A percentile compares a stretch with the other conserved stretches of the same genome.
phyloP scores from a whole-genome alignment of 192 early-diverging fungal genomes.

The Cetraspora pellucida region DNA sequence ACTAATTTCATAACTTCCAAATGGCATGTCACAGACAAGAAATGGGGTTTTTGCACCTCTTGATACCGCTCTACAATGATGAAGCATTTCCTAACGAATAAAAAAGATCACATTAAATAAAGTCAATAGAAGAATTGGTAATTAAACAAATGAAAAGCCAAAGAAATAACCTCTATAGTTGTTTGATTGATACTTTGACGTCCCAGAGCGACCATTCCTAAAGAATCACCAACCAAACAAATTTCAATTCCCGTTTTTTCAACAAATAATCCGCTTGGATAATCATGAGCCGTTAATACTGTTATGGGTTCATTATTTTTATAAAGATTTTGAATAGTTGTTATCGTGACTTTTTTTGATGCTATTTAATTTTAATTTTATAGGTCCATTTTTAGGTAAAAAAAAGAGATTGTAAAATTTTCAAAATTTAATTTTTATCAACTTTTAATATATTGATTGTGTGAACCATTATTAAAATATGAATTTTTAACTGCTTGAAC shows the following conservation, averaged over 20 bases:
- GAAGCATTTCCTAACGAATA: slow-evolving; percentile 87
- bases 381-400: no score
- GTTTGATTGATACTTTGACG: slow-evolving; percentile 82
- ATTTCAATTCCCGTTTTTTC: slow-evolving; percentile 87
- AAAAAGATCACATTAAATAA: background rate
- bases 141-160: slow-evolving; percentile 2
- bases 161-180: slow-evolving; percentile 76
- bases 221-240: slow-evolving; percentile 90
- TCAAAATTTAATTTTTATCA: no score
- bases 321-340: slow-evolving; percentile 78
- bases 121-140: background rate
- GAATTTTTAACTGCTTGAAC: no score
- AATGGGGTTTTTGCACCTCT: slow-evolving; percentile 79
- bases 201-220: slow-evolving; percentile 97
- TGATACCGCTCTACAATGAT: slow-evolving; percentile 89
- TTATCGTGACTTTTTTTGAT: slow-evolving; percentile 77
- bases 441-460: no score
- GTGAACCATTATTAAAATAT: no score
- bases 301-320: slow-evolving; percentile 75
- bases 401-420: no score
- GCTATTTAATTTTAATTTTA: no score
- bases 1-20: slow-evolving; percentile 86
- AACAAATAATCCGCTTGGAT: slow-evolving; percentile 82
- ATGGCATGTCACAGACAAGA: slow-evolving; percentile 88
- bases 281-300: slow-evolving; percentile 97